A percentile compares a stretch with the other conserved stretches of the same genome.
Conservation (phyloP, 345 rosid genomes). For the Linum usitatissimum region DNA sequence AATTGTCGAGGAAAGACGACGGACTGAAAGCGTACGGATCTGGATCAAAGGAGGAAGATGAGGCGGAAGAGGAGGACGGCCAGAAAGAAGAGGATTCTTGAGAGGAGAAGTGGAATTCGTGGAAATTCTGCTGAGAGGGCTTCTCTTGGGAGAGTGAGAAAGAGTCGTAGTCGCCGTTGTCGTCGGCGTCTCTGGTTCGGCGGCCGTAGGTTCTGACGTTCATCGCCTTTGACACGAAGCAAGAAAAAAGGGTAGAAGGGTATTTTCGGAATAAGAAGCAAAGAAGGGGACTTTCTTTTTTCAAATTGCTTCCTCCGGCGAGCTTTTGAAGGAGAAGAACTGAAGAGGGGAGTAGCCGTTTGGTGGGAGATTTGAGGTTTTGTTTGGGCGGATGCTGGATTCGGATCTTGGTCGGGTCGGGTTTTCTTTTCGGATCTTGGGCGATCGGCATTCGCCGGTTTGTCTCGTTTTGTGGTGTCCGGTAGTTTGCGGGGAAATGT, state of each 20-base stretch:
- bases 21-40: slow-evolving; percentile 17
- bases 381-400: background rate
- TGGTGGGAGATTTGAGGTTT: background rate
- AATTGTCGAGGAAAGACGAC: slow-evolving; percentile 11
- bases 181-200: slow-evolving; percentile 45
- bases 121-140: slow-evolving; percentile 37
- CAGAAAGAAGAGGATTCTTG: slow-evolving; percentile 67
- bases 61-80: slow-evolving; percentile 32
- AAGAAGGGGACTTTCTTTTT: background rate
- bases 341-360: background rate
- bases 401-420: background rate
- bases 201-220: slow-evolving; percentile 92
- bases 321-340: background rate
- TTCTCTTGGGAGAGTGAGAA: slow-evolving; percentile 43
- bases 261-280: background rate
- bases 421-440: too few relatives aligned
- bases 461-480: too few relatives aligned
- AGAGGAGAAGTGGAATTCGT: slow-evolving; percentile 39
- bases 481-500: too few relatives aligned
- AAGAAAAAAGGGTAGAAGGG: background rate
- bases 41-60: slow-evolving; percentile 37
- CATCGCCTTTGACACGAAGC: slow-evolving; percentile 28
- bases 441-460: too few relatives aligned
- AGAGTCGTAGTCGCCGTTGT: slow-evolving; percentile 30
- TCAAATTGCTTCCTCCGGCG: background rate